phyloP scores from a whole-genome alignment of 2,329 filamentous ascomycete species.

The Fusarium nanum region DNA sequence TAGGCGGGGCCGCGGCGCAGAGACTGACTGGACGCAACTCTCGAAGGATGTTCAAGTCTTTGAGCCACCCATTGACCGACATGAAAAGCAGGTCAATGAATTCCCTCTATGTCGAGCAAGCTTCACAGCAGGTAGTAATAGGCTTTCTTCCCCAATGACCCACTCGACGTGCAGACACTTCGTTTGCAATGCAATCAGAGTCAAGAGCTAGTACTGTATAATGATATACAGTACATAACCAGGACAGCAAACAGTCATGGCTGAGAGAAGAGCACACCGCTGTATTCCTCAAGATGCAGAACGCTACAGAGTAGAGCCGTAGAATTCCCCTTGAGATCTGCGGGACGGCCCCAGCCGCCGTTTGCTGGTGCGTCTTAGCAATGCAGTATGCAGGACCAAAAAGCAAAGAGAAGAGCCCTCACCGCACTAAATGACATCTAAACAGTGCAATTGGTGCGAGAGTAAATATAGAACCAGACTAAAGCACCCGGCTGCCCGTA shows the following conservation, averaged over 20 bases:
- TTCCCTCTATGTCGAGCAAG: conserved; percentile 5
- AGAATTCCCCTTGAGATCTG: not conserved
- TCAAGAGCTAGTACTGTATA: conserved; percentile 1
- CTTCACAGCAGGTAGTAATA: not conserved
- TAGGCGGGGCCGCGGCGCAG: not conserved
- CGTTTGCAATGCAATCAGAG: conserved; percentile 14
- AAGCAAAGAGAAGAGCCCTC: conserved; percentile 5
- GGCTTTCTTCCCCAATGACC: not conserved
- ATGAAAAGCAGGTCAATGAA: not conserved
- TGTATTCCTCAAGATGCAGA: conserved; percentile 20
- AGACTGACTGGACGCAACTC: not conserved
- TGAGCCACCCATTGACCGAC: not conserved
- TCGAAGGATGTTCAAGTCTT: not conserved
- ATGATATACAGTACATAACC: conserved; percentile 9
- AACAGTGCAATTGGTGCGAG: conserved; percentile 24
- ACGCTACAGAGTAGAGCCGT: not conserved
- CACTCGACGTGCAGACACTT: conserved; percentile 20
- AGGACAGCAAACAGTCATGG: conserved; percentile 6
- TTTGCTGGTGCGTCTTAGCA: not conserved
- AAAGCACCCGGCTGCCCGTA: conserved; percentile 24
- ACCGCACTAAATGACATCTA: conserved; percentile 6
- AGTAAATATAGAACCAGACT: conserved; percentile 35
- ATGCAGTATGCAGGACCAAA: conserved; percentile 13
- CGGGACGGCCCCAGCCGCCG: not conserved
- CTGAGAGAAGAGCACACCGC: conserved; percentile 5